phyloP scores from a whole-genome alignment of 2,329 filamentous ascomycete species.

The Zalaria obscura region DNA sequence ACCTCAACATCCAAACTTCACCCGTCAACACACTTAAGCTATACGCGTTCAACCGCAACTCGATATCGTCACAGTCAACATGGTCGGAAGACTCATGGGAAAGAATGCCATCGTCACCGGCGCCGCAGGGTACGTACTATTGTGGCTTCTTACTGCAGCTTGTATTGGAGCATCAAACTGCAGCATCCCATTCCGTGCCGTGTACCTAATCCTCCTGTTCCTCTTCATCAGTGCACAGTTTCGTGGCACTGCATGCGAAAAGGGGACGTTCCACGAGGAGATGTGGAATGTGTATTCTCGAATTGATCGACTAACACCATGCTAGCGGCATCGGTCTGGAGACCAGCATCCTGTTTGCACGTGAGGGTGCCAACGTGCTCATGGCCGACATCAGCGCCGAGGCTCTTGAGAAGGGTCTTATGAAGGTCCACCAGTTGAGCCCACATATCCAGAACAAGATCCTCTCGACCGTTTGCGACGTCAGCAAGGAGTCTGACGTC shows the following conservation, averaged over 20 bases:
- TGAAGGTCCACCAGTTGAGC: conserved; percentile 61
- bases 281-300: too few species aligned
- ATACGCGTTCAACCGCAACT: conserved; percentile 1
- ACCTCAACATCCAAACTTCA: neutral
- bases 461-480: conserved; percentile 56
- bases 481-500: conserved; percentile 72
- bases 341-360: conserved; percentile 76
- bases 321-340: conserved; percentile 80
- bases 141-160: too few species aligned
- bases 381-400: conserved; percentile 73
- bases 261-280: too few species aligned
- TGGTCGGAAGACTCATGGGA: conserved; percentile 32
- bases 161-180: too few species aligned
- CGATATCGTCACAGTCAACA: conserved; percentile 20
- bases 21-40: neutral
- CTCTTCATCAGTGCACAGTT: too few species aligned
- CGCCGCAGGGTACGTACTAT: conserved; percentile 56
- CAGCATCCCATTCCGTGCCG: too few species aligned
- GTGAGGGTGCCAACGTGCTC: conserved; percentile 73
- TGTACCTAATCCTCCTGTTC: too few species aligned
- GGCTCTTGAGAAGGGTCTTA: conserved; percentile 61
- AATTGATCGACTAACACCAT: neutral
- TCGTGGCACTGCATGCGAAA: too few species aligned
- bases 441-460: conserved; percentile 39
- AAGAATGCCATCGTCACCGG: conserved; percentile 70